Conservation (phyloP, 2,329 filamentous ascomycete species). For the Beauveria sp. region DNA sequence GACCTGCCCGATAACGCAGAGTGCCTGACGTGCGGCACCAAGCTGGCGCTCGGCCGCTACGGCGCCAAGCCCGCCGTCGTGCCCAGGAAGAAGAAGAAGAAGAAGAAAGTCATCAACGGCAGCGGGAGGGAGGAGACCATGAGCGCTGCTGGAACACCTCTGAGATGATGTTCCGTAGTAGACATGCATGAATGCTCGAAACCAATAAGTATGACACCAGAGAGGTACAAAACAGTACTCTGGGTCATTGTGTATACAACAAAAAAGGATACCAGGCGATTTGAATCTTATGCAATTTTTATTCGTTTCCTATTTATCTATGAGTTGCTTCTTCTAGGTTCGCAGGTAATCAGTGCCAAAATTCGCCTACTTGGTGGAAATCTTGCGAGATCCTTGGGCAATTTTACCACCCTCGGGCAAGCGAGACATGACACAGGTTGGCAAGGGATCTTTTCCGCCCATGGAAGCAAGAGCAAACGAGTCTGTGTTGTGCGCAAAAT, state of each 20-base stretch:
- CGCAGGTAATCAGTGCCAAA: neutral
- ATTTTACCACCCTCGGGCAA: constrained; percentile 46
- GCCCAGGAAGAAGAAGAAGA: constrained; percentile 65
- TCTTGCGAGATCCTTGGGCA: constrained; percentile 47
- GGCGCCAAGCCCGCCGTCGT: constrained; percentile 71
- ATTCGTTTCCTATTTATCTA: neutral
- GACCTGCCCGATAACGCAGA: constrained; percentile 51
- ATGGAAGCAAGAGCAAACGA: constrained; percentile 81
- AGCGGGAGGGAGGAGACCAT: constrained; percentile 46
- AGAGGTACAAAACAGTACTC: constrained; percentile 3
- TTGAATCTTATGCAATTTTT: constrained; percentile 10
- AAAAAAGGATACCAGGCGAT: constrained; percentile 9
- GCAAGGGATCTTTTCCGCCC: constrained; percentile 66
- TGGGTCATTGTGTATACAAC: constrained; percentile 5
- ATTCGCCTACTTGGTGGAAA: constrained; percentile 23
- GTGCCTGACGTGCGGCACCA: constrained; percentile 78
- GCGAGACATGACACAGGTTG: constrained; percentile 83
- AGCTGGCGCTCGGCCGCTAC: constrained; percentile 67
- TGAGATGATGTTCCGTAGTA: constrained; percentile 23
- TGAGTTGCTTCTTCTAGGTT: neutral
- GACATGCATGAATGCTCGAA: neutral
- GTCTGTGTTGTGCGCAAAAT: constrained; percentile 96
- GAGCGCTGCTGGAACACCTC: constrained; percentile 54
- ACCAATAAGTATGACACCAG: constrained; percentile 9
- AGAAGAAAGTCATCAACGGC: constrained; percentile 55